Base-by-base conservation (phyloP, 257 asterid genomes). In the Thymus mandschuricus region DNA sequence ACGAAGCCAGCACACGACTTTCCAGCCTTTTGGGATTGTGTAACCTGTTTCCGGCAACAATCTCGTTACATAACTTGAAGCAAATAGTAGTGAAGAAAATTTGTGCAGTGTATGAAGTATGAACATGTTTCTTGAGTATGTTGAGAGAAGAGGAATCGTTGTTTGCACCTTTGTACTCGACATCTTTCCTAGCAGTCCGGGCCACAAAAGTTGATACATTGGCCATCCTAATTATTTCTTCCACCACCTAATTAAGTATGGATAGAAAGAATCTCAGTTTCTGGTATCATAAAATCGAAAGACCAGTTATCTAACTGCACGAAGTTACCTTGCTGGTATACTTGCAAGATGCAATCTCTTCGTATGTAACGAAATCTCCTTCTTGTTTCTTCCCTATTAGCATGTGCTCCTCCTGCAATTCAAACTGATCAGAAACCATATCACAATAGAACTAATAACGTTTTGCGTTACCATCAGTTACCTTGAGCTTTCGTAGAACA, bases 11-110 rank as follows among this genome's bases (percentile, higher is more conserved):
- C 85, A 79, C 5, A 77, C 57, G 10, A 88, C 82, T 68, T 76
- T 81, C 92, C 92, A 88, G 6, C 92, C 92, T 71, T 82, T 86
- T 0, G 92, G 92, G 41, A 88, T 88, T 70, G 8, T 86, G 41
- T 79, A 78, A 64, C 91, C 91, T 83, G 49, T 44, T 44, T 10
- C 49, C 10, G 9, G 12, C 49, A 44, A 44, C 6, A 38, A 38
- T 38, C 41, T 38, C 6, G 41, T 38, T 5, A 44, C 49, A 44
- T 10, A 44, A 5, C 49, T 35, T 4, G 6, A 38, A 5, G 9
- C 6, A 44, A 44, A 10, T 44, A 44, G 49, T 44, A 10, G 44
- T 3, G 44, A 44, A 44, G 13, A 44, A 44, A 3, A 10, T 6
- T 21, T 21, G 21, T 21, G 21, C 21, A 21, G 21, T 21, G 21